Evolutionary conservation across 2,329 filamentous ascomycete species (phyloP), one percentile per base, ranked within the genome.

Genomic region (Talaromyces sp.): DNA sequence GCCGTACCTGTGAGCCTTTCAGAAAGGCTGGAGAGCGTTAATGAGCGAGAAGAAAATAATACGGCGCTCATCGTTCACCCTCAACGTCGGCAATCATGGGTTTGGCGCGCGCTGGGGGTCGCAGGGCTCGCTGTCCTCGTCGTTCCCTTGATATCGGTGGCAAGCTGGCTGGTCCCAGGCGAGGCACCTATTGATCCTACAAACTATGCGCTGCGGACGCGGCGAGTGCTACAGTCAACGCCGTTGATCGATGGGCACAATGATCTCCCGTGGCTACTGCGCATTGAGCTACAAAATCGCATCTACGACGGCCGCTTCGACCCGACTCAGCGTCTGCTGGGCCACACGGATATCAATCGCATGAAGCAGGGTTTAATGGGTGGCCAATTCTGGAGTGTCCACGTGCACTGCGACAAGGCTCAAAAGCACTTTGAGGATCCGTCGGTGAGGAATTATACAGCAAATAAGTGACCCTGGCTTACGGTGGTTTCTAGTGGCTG

Each of bases 401-500:
- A 56, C 23, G 54, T 56, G 10, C 54, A 56, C 27, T 56, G 54
- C 33, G 54, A 56, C 33, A 42, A 56, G 18, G 33, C 54, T 8
- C 54, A 56, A 27, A 56, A 56, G 33, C 54, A 56, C 54, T 56
- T 56, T 28, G 54, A 56, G 18, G 54, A 56, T 28, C 54, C 54
- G 54, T 56, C 54, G 33, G 54, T 56, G 33, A 56, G 54, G 36
- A 34, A 56, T 16, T 56, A 56, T 33, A 33, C 28, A 5, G 23
- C 30, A 9, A 31, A 33, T 18, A 28, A 27, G 27, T 3, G 23
- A 8, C 51, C 28, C 12, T 44, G 36, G 9, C 44, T 52, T 7
- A 50, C 44, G 44, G 44, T 50, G n/a, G 10, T 27, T 50, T n/a
- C 50, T 23, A 64, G 60, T 63, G 60, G 62, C 23, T 65, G 3